Evolutionary conservation across 768 basidiomycete genomes (phyloP).

Genomic region (Coprinopsis cinerea): DNA sequence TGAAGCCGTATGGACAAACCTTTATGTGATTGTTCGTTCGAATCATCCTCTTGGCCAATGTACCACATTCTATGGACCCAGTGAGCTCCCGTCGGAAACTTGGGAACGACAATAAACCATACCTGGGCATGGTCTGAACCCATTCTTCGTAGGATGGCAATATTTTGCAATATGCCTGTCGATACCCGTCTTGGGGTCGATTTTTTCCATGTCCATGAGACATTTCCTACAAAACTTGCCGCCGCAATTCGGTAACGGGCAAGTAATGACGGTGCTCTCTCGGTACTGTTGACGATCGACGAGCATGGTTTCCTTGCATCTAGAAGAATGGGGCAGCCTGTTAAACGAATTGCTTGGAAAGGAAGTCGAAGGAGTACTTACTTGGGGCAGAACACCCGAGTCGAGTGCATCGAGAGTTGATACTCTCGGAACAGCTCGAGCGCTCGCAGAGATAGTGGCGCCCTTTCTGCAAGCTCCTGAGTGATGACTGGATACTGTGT

Average conservation of each 20-base stretch:
- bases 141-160: no score
- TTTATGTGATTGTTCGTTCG: constrained; percentile 1
- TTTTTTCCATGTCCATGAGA: background rate
- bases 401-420: background rate
- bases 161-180: no score
- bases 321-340: background rate
- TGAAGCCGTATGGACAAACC: background rate
- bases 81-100: background rate
- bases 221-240: constrained; percentile 7
- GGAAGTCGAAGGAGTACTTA: background rate
- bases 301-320: constrained; percentile 9
- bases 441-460: background rate
- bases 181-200: background rate
- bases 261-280: constrained; percentile 2
- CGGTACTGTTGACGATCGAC: constrained; percentile 5
- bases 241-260: constrained; percentile 2
- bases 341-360: background rate
- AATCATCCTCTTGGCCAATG: background rate
- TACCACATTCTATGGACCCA: background rate
- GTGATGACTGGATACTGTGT: constrained; percentile 1
- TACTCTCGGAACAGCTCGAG: background rate
- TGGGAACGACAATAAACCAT: background rate
- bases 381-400: constrained; percentile 5
- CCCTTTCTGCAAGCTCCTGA: background rate
- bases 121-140: constrained; percentile 6